Base-by-base conservation (phyloP, 305 asterid genomes). In the Fraxinus paxiana region DNA sequence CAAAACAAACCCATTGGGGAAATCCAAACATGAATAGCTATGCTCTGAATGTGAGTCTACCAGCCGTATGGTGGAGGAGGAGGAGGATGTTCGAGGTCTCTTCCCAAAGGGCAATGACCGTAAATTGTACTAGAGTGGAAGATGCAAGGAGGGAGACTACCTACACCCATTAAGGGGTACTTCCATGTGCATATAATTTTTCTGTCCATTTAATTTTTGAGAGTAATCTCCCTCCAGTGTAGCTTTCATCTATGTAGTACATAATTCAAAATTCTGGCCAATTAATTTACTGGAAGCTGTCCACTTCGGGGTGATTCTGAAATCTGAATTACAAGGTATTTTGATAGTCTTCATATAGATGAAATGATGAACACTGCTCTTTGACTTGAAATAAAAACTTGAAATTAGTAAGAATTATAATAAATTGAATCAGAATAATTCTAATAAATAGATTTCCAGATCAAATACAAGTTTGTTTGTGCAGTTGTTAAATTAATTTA, bases 121-220 rank as follows among this genome's bases (percentile, higher is more conserved):
- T 73, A 91, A 92, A 83, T 95, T 93, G 80, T 92, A 89, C 5
- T 97, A 90, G 84, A 91, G 91, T 33, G 98, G 97, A 41, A 95
- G 83, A 74, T 95, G 98, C 92, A 91, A 86, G 82, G 93, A 93
- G 88, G 98, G 97, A 1, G 92, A 97, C 80, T 93, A 91, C 78
- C 90, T 89, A 43, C 97, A 90, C 82, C 95, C 93, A 0, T 91
- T 82, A 92, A 6, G 67, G 67, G 13, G 28, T 56, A 18, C 13
- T 56, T 56, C 28, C 67, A 56, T 2, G 31, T 2, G 70, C 70
- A 59, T 59, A 20, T 59, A 59, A 20, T 59, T 59, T 9, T 59
- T 59, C 31, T 59, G 70, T 59, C 30, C 31, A 59, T 20, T 59
- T 20, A 7, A 59, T 22, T 59, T 59, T 20, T 20, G 70, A 59